phyloP scores from a whole-genome alignment of 768 basidiomycete genomes.

The Daedaleopsis nitida region DNA sequence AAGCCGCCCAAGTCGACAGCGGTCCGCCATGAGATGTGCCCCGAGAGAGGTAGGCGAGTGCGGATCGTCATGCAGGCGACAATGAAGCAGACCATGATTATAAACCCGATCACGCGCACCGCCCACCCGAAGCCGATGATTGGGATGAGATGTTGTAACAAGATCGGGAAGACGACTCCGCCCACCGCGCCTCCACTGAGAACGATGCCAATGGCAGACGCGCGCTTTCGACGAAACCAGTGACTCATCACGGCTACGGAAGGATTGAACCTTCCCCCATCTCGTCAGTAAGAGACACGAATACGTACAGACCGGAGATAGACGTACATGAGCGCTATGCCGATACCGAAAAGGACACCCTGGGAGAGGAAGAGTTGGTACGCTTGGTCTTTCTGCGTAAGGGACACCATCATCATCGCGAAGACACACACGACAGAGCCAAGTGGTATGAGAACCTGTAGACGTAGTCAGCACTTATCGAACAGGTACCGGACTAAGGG shows the following conservation, averaged over 20 bases:
- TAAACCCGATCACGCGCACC: conserved; percentile 31
- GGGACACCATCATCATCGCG: conserved; percentile 31
- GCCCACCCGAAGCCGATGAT: conserved; percentile 33
- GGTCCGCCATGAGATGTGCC: conserved; percentile 24
- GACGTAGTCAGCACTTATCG: neutral
- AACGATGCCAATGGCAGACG: conserved; percentile 40
- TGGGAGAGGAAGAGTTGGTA: conserved; percentile 37
- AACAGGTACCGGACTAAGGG: neutral
- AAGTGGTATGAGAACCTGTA: conserved; percentile 25
- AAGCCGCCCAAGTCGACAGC: conserved; percentile 33
- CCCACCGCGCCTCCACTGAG: conserved; percentile 45
- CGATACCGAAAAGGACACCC: conserved; percentile 33
- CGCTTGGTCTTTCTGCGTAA: conserved; percentile 24
- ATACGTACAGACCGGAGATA: neutral
- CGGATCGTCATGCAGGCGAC: conserved; percentile 30
- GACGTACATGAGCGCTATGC: conserved; percentile 29
- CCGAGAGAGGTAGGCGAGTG: conserved; percentile 29
- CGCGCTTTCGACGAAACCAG: conserved; percentile 38
- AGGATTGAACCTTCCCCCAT: conserved; percentile 32
- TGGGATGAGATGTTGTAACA: conserved; percentile 48
- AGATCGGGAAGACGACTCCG: conserved; percentile 52
- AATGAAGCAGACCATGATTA: conserved; percentile 29
- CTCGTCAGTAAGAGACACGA: neutral
- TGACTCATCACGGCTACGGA: conserved; percentile 35
- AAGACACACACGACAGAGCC: conserved; percentile 27